Conservation (phyloP, 2,329 filamentous ascomycete species). For the Alternaria metachromatica region DNA sequence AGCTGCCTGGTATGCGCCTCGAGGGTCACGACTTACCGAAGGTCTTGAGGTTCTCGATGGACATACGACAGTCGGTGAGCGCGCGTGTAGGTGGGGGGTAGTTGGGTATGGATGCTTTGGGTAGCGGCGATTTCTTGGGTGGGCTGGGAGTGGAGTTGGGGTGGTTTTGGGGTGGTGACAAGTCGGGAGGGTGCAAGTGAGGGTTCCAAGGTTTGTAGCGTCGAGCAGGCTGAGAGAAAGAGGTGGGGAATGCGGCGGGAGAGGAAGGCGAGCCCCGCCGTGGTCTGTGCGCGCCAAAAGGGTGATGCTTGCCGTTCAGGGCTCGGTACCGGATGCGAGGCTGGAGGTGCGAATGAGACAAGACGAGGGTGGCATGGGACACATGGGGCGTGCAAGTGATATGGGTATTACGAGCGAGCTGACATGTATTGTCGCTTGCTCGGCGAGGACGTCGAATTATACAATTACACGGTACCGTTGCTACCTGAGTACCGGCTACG, state of each 20-base stretch:
- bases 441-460: slow-evolving; percentile 9
- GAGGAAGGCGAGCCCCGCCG: slow-evolving; percentile 16
- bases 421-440: slow-evolving; percentile 2
- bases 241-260: slow-evolving; percentile 27
- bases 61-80: slow-evolving; percentile 39
- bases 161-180: slow-evolving; percentile 16
- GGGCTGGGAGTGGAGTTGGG: slow-evolving; percentile 14
- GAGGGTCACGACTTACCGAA: slow-evolving; percentile 47
- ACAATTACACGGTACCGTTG: slow-evolving; percentile 25
- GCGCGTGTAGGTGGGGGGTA: slow-evolving; percentile 32
- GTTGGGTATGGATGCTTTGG: slow-evolving; percentile 14
- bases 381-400: background rate
- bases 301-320: slow-evolving; percentile 10
- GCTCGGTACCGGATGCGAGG: background rate
- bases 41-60: slow-evolving; percentile 55
- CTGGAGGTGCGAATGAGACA: slow-evolving; percentile 2
- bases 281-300: slow-evolving; percentile 15
- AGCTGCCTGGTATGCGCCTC: slow-evolving; percentile 2
- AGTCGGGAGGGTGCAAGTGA: slow-evolving; percentile 11
- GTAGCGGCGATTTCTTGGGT: background rate
- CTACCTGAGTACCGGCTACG: slow-evolving; percentile 9
- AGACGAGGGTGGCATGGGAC: background rate
- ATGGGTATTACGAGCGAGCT: background rate
- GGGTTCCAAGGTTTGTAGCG: slow-evolving; percentile 1
- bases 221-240: slow-evolving; percentile 21